Base-by-base conservation (phyloP, 495 filamentous ascomycete species). In the Penicillium cataractarum region DNA sequence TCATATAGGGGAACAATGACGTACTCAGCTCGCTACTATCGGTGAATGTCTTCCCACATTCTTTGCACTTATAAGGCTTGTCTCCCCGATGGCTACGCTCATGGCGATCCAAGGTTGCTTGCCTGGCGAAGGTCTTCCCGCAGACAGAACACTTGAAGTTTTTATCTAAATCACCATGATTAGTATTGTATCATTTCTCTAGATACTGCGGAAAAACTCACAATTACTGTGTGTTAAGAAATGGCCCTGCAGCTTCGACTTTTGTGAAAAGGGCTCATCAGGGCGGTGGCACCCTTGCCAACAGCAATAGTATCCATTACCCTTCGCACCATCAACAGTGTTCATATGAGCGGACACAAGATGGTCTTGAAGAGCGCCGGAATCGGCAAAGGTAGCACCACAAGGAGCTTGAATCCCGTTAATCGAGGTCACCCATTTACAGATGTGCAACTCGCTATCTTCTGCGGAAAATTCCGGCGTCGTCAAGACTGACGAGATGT, bases 51-150 rank as follows among this genome's bases (percentile, higher is more conserved):
- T 79, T 82, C 3, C 72, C 76, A 56, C 81, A 84, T 15, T 75
- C 62, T 17, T 75, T 67, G 62, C 81, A 84, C 29, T 66, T 75
- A 55, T 78, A 83, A 0, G 80, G 81, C 62, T 83, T 84, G 60
- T 84, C 81, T 21, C 79, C 78, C 0, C 80, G 81, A 57, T 84
- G 81, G n/a, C 79, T 83, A n/a, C 81, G 80, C 66, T 80, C 78
- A 48, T 84, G 81, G 31, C 80, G 74, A 42, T 80, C 80, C 52
- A 83, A 61, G 26, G 79, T 81, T 12, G 79, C 78, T 59, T 78
- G 76, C 22, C 81, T 73, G 22, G 79, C 79, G 53, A 82, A 84
- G 2, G 71, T 52, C 60, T 83, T 82, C 2, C 77, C 77, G 58
- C 81, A 83, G 9, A 80, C 78, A 26, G 72, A 71, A 67, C 79